Evolutionary conservation across 805 yeast species (phyloP).

Genomic region (Metschnikowia reukaufii): DNA sequence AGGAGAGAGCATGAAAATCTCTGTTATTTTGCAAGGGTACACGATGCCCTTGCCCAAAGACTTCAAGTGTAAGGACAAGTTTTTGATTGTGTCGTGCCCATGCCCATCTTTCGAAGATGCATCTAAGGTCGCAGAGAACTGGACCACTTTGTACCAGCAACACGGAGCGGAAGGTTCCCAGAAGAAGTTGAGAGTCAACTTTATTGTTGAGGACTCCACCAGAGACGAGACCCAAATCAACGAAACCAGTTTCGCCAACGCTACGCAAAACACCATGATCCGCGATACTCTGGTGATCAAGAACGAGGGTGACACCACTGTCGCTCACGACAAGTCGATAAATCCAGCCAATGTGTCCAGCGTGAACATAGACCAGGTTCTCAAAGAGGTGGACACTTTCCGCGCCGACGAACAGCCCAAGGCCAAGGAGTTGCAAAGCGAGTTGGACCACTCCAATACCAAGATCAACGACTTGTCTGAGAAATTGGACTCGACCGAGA

Average conservation of each 20-base stretch:
- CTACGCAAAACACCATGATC: slow-evolving; percentile 20
- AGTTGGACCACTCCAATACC: slow-evolving; percentile 40
- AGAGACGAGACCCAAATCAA: slow-evolving; percentile 20
- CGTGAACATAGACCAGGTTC: slow-evolving; percentile 6
- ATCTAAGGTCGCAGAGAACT: slow-evolving; percentile 60
- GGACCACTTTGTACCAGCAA: slow-evolving; percentile 71
- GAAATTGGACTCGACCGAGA: slow-evolving; percentile 43
- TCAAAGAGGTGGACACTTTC: slow-evolving; percentile 9
- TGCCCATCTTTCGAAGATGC: slow-evolving; percentile 60
- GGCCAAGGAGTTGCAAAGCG: slow-evolving; percentile 24
- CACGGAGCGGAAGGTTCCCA: slow-evolving; percentile 55
- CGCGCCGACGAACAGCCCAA: slow-evolving; percentile 11
- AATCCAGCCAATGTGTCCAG: slow-evolving; percentile 5
- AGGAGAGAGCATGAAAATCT: slow-evolving; percentile 68
- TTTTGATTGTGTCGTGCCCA: slow-evolving; percentile 83
- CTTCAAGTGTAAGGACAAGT: slow-evolving; percentile 86
- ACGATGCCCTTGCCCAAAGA: slow-evolving; percentile 70
- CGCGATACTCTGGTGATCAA: slow-evolving; percentile 14
- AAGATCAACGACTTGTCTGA: slow-evolving; percentile 45
- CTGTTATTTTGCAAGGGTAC: slow-evolving; percentile 84
- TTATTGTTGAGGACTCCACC: slow-evolving; percentile 35
- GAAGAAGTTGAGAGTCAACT: slow-evolving; percentile 67
- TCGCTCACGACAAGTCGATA: slow-evolving; percentile 14
- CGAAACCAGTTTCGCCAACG: slow-evolving; percentile 23
- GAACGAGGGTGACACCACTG: slow-evolving; percentile 18